Evolutionary conservation across 1,139 yeast species (phyloP), one percentile per base, ranked within the genome.

Genomic region (Pichia sp.): DNA sequence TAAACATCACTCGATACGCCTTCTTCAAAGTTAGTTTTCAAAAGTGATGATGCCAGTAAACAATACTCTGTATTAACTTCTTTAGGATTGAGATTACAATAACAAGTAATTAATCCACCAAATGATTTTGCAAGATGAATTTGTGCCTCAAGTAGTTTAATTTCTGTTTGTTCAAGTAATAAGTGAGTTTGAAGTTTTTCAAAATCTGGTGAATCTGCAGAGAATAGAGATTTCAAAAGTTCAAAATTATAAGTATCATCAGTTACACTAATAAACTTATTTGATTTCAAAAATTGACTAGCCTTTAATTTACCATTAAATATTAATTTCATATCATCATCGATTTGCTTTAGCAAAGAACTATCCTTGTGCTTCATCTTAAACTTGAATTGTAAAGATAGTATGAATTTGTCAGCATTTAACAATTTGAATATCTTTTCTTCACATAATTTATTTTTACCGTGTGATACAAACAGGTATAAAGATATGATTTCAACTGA

Each of bases 401-500:
- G 57, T 53, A 69, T 53, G 59, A 77, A 70, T 36, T 64, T 53
- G 2, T 62, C 59, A 2, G 74, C 67, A 35, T 70, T 66, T 36
- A 83, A 60, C 22, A 79, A 64, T 3, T 68, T 61, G 25, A 72
- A 64, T 12, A 86, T 73, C 35, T 74, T 69, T 20, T 67, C 62
- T 47, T 68, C 59, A 67, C 71, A 60, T 48, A 61, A 59, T 12
- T 65, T 64, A 49, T 74, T 74, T 36, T 73, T 69, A 1, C 82
- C 72, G 1, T 87, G 81, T 65, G 80, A 86, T 12, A 47, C 41
- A 30, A 43, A 42, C 34, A 86, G 67, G 49, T 83, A 77, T 37
- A 87, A 70, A 0, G 96, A 88, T 51, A 88, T 71, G 11, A 88
- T 80, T 56, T 85, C 92, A 5, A 86, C 77, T 18, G 86, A 77